Conservation (phyloP, 768 basidiomycete genomes). For the Leucosporidium creatinivorum region DNA sequence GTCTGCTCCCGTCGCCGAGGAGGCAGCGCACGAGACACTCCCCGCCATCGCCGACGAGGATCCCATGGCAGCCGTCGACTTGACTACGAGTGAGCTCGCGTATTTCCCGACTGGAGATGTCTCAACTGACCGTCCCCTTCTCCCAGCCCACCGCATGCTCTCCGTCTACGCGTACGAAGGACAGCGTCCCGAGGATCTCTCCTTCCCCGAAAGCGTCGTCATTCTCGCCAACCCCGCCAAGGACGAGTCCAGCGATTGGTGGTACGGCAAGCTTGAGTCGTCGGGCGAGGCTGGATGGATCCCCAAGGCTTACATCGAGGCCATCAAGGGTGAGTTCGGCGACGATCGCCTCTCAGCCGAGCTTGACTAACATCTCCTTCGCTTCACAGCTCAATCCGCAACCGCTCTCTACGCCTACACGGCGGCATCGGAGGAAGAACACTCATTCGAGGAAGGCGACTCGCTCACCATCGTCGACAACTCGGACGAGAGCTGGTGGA, state of each 20-base stretch:
- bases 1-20: slow-evolving; percentile 9
- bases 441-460: slow-evolving; percentile 79
- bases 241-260: slow-evolving; percentile 75
- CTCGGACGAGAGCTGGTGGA: slow-evolving; percentile 90
- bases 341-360: neutral
- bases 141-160: slow-evolving; percentile 48
- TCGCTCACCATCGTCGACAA: slow-evolving; percentile 68
- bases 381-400: slow-evolving; percentile 52
- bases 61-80: slow-evolving; percentile 41
- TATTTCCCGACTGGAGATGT: neutral
- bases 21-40: slow-evolving; percentile 44
- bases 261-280: slow-evolving; percentile 49
- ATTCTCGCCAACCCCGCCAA: slow-evolving; percentile 79
- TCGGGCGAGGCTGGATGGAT: slow-evolving; percentile 67
- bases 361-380: slow-evolving; percentile 1
- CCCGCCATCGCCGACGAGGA: slow-evolving; percentile 41
- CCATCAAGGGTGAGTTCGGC: slow-evolving; percentile 55
- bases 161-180: slow-evolving; percentile 78
- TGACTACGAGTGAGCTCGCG: slow-evolving; percentile 39
- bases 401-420: slow-evolving; percentile 73
- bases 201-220: slow-evolving; percentile 70
- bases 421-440: slow-evolving; percentile 64
- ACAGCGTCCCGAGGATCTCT: slow-evolving; percentile 80
- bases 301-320: slow-evolving; percentile 79
- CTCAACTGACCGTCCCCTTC: neutral